Conservation (phyloP, 306 rosid genomes). For the Prosopis cineraria region DNA sequence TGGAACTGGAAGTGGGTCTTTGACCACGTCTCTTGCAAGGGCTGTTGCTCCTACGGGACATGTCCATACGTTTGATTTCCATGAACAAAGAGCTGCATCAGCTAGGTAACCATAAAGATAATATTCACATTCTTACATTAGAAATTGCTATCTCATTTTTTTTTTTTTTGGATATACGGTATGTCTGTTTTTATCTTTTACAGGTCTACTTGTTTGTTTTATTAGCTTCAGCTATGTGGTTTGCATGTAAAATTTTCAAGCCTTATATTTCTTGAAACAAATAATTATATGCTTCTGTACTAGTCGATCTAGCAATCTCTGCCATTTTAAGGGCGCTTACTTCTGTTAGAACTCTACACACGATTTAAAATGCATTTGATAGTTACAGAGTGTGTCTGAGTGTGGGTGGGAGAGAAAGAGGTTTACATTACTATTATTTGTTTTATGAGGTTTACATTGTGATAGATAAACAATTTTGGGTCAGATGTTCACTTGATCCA, state of each 20-base stretch:
- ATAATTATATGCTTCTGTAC: background rate
- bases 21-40: slow-evolving; percentile 84
- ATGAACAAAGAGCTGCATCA: slow-evolving; percentile 82
- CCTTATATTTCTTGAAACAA: slow-evolving; percentile 2
- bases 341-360: background rate
- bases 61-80: slow-evolving; percentile 84
- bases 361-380: background rate
- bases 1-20: slow-evolving; percentile 95
- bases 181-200: slow-evolving; percentile 6
- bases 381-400: background rate
- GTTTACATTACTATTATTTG: background rate
- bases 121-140: background rate
- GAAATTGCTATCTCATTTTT: background rate
- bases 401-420: background rate
- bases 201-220: background rate
- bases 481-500: slow-evolving; percentile 13
- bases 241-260: slow-evolving; percentile 10
- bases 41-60: slow-evolving; percentile 82
- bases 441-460: background rate
- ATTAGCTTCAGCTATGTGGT: background rate
- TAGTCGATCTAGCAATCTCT: background rate
- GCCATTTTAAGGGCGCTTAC: background rate
- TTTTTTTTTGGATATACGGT: background rate
- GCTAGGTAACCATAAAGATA: slow-evolving; percentile 63
- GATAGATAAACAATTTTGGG: background rate